Evolutionary conservation across 257 asterid species (phyloP).

Genomic region (Gardenia jasminoides): DNA sequence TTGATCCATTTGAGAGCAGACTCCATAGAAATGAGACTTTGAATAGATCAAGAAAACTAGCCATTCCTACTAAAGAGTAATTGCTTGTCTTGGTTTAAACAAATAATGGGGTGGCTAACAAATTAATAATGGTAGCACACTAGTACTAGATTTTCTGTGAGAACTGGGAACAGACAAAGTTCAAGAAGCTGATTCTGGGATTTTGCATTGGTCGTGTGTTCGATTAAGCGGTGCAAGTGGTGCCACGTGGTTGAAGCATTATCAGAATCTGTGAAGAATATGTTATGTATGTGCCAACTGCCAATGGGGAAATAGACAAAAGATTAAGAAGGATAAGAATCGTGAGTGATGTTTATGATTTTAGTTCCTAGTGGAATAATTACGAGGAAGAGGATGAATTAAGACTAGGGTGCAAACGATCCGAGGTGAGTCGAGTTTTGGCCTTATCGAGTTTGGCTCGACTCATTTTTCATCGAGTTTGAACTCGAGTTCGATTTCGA

Average conservation of each 20-base stretch:
- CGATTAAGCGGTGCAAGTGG: conserved; percentile 3
- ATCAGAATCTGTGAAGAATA: conserved; percentile 11
- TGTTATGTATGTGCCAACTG: not conserved
- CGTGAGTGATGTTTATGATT: not conserved
- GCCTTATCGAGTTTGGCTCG: no score
- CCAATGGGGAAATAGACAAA: not conserved
- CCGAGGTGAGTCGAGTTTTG: no score
- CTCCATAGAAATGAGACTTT: conserved; percentile 45
- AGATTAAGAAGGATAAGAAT: not conserved
- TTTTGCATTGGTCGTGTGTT: not conserved
- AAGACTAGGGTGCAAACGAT: no score
- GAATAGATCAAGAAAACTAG: conserved; percentile 27
- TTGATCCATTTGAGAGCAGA: conserved; percentile 33
- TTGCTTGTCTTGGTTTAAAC: not conserved
- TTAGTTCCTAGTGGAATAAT: not conserved
- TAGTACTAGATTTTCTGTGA: not conserved
- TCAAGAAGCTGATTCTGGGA: no score
- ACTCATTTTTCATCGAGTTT: no score
- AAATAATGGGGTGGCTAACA: not conserved
- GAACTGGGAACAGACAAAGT: no score
- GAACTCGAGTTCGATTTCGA: no score
- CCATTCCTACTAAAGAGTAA: not conserved
- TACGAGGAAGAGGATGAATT: not conserved
- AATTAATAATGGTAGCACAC: not conserved
- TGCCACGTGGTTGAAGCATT: conserved; percentile 20